Base-by-base conservation (phyloP, 1,284 basidiomycete genomes). In the Psilocybe mexicana region DNA sequence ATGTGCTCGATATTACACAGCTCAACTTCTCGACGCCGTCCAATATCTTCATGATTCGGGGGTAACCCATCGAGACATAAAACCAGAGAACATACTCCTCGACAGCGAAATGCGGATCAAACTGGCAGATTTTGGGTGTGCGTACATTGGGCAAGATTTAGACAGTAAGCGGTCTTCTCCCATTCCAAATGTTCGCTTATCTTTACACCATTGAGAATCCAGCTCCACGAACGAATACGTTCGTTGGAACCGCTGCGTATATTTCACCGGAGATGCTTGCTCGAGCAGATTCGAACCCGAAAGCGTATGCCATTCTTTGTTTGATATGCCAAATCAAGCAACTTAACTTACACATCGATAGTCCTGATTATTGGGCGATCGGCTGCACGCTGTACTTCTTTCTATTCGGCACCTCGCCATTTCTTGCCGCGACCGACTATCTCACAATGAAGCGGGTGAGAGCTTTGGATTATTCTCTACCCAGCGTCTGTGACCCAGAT, bases 311-410 rank as follows among this genome's bases (percentile, higher is more conserved):
- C 25, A 24, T 52, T 43, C 12, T 50, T 26, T 60, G 55, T 0
- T 18, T 24, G 43, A 26, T 30, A 57, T 40, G 42, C 28, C 25
- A 44, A 52, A 52, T 36, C 40, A 24, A 28, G 47, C 51, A 35
- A 38, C 18, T 44, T 18, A n/a, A 69, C 61, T 36, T 68, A 45
- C 12, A 12, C 10, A 33, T 33, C n/a, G 57, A 46, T 69, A 94
- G 94, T 58, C 93, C 93, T 48, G 96, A 99, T 74, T 83, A 97
- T n/a, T 99, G 97, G 97, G 93, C 96, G 14, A 79, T 98, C 14
- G 97, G 96, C 1, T 98, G 96, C 74, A 93, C 98, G 55, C 76
- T 99, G 36, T 98, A 92, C 76, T 96, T 98, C 73, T 96, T 98
- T 88, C 90, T 98, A 38, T 91, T 94, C 59, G 95, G 95, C 42